phyloP scores from a whole-genome alignment of 148 eudicot genomes.

The Rhododendron vialii region DNA sequence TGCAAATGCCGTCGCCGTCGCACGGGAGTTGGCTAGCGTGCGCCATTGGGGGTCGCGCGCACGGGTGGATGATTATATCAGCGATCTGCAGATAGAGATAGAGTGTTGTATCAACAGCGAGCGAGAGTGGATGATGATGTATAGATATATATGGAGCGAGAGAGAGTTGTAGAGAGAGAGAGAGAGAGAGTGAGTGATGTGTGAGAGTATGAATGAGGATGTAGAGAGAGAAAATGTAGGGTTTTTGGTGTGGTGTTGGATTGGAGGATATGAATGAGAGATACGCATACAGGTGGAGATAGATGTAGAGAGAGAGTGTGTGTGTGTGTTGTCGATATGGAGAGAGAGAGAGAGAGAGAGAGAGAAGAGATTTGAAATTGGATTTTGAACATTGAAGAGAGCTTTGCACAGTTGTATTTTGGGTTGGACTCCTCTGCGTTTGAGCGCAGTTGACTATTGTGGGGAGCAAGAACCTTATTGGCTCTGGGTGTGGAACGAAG shows the following conservation, averaged over 20 bases:
- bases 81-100: neutral
- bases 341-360: neutral
- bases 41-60: conserved; percentile 6
- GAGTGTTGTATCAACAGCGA: neutral
- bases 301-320: neutral
- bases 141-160: neutral
- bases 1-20: conserved; percentile 69
- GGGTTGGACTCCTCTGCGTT: neutral
- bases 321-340: neutral
- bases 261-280: neutral
- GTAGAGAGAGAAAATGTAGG: neutral
- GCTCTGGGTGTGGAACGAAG: neutral
- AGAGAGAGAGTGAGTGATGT: neutral
- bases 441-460: neutral
- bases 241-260: neutral
- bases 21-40: conserved; percentile 42
- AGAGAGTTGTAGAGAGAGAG: neutral
- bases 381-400: neutral
- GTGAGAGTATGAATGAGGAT: neutral
- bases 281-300: neutral
- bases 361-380: neutral
- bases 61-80: neutral
- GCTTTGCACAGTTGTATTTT: neutral
- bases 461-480: neutral
- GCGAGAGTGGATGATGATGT: no score